Evolutionary conservation across 1,284 basidiomycete genomes (phyloP), one percentile per base, ranked within the genome.

Genomic region (Trametes versicolor): DNA sequence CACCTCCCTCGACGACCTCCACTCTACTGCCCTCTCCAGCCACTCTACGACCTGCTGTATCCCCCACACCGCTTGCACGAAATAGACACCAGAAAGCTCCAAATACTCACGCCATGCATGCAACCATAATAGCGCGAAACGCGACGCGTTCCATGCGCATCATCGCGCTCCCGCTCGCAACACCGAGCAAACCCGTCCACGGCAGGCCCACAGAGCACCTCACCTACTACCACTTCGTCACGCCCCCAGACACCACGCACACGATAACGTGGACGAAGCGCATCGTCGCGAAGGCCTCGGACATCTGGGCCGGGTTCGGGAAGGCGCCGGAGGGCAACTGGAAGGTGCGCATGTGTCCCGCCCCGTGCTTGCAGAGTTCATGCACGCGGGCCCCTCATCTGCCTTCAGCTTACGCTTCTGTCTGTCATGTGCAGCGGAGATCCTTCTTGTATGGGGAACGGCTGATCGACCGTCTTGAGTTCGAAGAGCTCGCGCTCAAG

Each of bases 401-500:
- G 4, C 37, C 37, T 12, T 39, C 4, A 17, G 15, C 37, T 39
- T 12, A 17, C 37, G 10, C 37, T 17, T 17, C 1, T 37, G 36
- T 25, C 10, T 34, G 25, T 41, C 13, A 9, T 32, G 17, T 58
- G 1, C 66, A 92, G 90, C 75, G 86, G 34, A 86, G 81, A 73
- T 78, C 85, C 12, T 91, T 87, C 72, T 77, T 83, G 65, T 79
- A 82, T 48, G 92, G 91, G 36, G 88, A 92, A 78, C 85, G 85
- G 12, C 72, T 92, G 2, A 79, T 89, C 29, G 89, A 93, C 74
- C 82, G 85, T 25, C 81, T 93, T 64, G 92, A 92, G 58, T 93
- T 92, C 69, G 92, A 93, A 74, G 91, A 93, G 74, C 81, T 90
- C 50, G 87, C 87, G 17, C 79, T 93, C 68, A 90, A 90, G 73